Conservation (phyloP, 805 yeast genomes). For the Candida hispaniensis region DNA sequence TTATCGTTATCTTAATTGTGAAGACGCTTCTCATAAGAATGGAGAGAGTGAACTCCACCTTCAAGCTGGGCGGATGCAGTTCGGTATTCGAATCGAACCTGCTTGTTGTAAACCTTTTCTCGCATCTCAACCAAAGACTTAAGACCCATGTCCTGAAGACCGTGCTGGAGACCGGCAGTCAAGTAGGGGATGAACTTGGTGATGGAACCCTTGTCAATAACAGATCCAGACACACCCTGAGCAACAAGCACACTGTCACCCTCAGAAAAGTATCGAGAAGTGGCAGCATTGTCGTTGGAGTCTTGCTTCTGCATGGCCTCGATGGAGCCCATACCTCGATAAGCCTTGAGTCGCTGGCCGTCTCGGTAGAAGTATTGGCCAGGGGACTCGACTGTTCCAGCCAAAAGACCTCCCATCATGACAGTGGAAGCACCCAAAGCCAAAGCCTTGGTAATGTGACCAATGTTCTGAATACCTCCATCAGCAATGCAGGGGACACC, state of each 20-base stretch:
- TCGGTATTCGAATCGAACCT: constrained; percentile 89
- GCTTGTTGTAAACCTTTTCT: constrained; percentile 50
- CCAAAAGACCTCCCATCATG: constrained; percentile 99
- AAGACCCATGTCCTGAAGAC: constrained; percentile 96
- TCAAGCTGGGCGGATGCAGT: constrained; percentile 98
- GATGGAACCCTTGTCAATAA: constrained; percentile 92
- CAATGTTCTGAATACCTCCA: constrained; percentile 98
- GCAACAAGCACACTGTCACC: constrained; percentile 92
- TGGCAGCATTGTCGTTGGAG: constrained; percentile 86
- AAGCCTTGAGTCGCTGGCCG: constrained; percentile 92
- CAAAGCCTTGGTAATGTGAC: constrained; percentile 93
- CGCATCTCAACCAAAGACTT: constrained; percentile 53
- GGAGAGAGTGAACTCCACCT: constrained; percentile 95
- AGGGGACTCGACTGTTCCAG: constrained; percentile 97
- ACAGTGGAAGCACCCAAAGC: constrained; percentile 95
- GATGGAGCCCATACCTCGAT: constrained; percentile 99
- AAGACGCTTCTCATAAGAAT: constrained; percentile 94
- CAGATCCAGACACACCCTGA: constrained; percentile 97
- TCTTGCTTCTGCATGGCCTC: constrained; percentile 96
- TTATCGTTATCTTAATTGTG: constrained; percentile 79
- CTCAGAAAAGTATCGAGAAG: constrained; percentile 97
- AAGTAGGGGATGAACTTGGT: constrained; percentile 89
- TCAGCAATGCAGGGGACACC: constrained; percentile 99
- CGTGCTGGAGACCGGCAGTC: constrained; percentile 92
- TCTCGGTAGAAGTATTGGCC: constrained; percentile 97